phyloP scores from a whole-genome alignment of 1,284 basidiomycete genomes.

The Microbotryomycetes sp. region DNA sequence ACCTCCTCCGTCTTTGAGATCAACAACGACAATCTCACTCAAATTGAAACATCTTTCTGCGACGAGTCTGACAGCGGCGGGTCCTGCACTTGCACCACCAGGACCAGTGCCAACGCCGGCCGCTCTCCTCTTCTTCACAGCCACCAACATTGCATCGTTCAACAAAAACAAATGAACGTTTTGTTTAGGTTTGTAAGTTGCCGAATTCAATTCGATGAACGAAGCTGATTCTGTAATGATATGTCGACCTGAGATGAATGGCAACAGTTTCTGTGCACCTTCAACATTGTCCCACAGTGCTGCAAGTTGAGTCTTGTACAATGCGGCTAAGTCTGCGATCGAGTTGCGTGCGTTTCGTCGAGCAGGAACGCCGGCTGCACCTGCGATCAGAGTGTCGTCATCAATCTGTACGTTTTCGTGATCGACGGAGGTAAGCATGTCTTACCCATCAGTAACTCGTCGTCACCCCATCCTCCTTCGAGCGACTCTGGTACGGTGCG shows the following conservation, averaged over 20 bases:
- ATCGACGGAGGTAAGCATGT: constrained; percentile 9
- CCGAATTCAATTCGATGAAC: constrained; percentile 79
- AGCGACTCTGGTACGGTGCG: constrained; percentile 87
- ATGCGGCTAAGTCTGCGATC: constrained; percentile 80
- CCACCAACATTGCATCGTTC: constrained; percentile 84
- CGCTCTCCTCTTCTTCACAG: constrained; percentile 48
- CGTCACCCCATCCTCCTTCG: constrained; percentile 54
- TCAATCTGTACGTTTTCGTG: constrained; percentile 23
- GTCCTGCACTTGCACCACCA: no score
- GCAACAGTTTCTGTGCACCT: constrained; percentile 93
- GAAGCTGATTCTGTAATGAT: constrained; percentile 80
- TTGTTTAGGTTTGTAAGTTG: constrained; percentile 89
- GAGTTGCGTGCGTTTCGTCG: constrained; percentile 63
- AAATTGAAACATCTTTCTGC: constrained; percentile 89
- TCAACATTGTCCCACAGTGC: constrained; percentile 84
- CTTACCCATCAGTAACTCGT: constrained; percentile 30
- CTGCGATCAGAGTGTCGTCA: constrained; percentile 44
- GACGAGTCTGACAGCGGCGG: constrained; percentile 54
- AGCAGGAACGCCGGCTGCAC: constrained; percentile 40
- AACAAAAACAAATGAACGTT: constrained; percentile 83
- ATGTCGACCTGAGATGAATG: constrained; percentile 81
- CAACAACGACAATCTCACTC: constrained; percentile 85
- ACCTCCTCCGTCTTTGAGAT: constrained; percentile 91
- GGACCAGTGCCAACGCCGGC: constrained; percentile 44
- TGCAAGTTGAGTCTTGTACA: constrained; percentile 92